Evolutionary conservation across 108 stramenopile genomes (phyloP).

Genomic region (Fistulifera pelliculosa): DNA sequence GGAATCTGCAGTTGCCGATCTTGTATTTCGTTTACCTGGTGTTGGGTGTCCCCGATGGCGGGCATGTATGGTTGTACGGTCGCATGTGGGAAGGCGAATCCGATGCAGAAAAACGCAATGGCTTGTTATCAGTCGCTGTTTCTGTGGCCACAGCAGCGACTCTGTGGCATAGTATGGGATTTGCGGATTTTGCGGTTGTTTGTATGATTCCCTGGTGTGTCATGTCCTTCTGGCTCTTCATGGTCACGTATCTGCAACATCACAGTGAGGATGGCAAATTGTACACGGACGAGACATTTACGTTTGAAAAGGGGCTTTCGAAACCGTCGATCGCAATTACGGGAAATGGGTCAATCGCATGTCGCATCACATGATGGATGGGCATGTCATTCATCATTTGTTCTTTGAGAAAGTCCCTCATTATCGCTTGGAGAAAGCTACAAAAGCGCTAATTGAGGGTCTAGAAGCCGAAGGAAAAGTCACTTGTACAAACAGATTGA

Average conservation of each 20-base stretch:
- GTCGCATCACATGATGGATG: constrained; percentile 90
- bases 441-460: constrained; percentile 26
- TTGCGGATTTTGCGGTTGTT: constrained; percentile 48
- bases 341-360: constrained; percentile 73
- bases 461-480: constrained; percentile 30
- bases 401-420: constrained; percentile 88
- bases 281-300: constrained; percentile 73
- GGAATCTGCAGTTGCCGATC: constrained; percentile 56
- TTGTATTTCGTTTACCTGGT: constrained; percentile 58
- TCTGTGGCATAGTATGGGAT: constrained; percentile 44
- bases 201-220: constrained; percentile 67
- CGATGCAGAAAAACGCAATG: constrained; percentile 35
- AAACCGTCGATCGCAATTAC: constrained; percentile 84
- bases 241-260: constrained; percentile 91
- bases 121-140: constrained; percentile 31
- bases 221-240: constrained; percentile 84
- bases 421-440: constrained; percentile 66
- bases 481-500: constrained; percentile 51
- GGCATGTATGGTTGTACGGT: constrained; percentile 62
- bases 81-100: constrained; percentile 63
- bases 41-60: constrained; percentile 61
- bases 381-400: constrained; percentile 89
- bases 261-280: constrained; percentile 77
- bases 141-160: constrained; percentile 39
- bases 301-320: constrained; percentile 75